phyloP scores from a whole-genome alignment of 345 rosid genomes.

The Dipteronia sinensis region DNA sequence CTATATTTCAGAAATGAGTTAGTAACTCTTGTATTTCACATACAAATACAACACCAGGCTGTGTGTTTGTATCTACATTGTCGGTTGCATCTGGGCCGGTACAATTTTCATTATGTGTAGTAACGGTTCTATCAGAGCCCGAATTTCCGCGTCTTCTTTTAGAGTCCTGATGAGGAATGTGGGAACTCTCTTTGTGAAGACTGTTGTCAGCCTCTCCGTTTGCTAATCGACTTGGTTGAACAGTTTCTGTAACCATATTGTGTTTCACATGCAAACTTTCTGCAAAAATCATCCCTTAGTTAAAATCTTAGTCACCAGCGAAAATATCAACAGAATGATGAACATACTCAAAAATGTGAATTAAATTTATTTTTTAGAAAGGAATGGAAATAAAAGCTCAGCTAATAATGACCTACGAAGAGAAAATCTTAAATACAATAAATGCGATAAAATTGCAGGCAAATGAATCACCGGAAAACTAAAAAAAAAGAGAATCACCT shows the following conservation, averaged over 20 bases:
- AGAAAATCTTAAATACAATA: not conserved
- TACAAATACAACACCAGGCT: slow-evolving; percentile 41
- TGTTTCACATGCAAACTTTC: slow-evolving; percentile 23
- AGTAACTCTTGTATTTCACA: slow-evolving; percentile 21
- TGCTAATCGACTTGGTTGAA: slow-evolving; percentile 30
- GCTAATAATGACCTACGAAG: not conserved
- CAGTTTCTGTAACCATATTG: slow-evolving; percentile 63
- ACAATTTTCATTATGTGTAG: slow-evolving; percentile 22
- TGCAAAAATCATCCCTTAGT: slow-evolving; percentile 20
- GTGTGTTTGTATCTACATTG: slow-evolving; percentile 25
- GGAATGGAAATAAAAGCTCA: not conserved
- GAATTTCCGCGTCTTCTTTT: slow-evolving; percentile 43
- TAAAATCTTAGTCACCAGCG: not conserved
- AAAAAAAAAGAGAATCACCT: not conserved
- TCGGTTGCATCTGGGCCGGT: slow-evolving; percentile 27
- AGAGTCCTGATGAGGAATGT: slow-evolving; percentile 32
- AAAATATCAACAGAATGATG: not conserved
- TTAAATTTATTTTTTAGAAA: not conserved
- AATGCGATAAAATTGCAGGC: not conserved
- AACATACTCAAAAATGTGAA: not conserved
- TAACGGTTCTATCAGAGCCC: slow-evolving; percentile 34
- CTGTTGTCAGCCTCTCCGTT: slow-evolving; percentile 49
- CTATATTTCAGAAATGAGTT: not conserved
- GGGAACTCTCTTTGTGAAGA: slow-evolving; percentile 22
- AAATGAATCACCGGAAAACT: not conserved